Evolutionary conservation across 495 filamentous ascomycete species (phyloP), one percentile per base, ranked within the genome.

Genomic region (Lasiosphaeria miniovina): DNA sequence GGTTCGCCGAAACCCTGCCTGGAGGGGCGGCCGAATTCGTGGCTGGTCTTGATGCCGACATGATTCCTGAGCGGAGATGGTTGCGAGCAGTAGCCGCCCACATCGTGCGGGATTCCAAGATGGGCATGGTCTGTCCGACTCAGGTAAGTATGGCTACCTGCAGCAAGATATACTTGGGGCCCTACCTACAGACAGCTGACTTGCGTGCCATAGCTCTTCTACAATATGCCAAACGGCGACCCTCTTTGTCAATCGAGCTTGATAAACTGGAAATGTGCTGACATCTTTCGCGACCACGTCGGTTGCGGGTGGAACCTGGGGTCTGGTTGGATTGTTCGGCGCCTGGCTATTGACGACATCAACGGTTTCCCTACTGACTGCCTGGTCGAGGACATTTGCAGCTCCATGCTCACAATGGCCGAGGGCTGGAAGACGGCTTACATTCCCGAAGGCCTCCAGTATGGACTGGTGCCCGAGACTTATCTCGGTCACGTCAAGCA

Each of bases 1-100:
- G 74, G 5, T 68, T 76, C 36, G 66, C 71, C 14, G 63, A 61
- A 0, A 57, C 40, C 1, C 55, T 81, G 32, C 64, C 68, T 0
- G 76, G 76, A 8, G 79, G 77, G 7, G 65, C 75, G 12, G 68
- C 70, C 32, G 69, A 83, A 54, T 82, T 71, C 62, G 73, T 84
- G 60, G 80, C 80, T 9, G 75, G 75, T 12, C 64, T 84, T 52
- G 82, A 84, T 64, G 80, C 78, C 15, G 82, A 84, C 61, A 83
- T 84, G 81, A 84, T 84, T 61, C 79, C 82, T 15, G 76, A 80
- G 55, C 68, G 67, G 51, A 68, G 77, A n/a, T 82, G 80, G 80
- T 72, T 84, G 24, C 75, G 82, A 14, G 74, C 77, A 4, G 58
- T 79, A 10, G 56, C 83, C 45, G 73, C 80, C 43, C 80, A 84